Base-by-base conservation (phyloP, 345 rosid species). In the Gynandropsis gynandra region DNA sequence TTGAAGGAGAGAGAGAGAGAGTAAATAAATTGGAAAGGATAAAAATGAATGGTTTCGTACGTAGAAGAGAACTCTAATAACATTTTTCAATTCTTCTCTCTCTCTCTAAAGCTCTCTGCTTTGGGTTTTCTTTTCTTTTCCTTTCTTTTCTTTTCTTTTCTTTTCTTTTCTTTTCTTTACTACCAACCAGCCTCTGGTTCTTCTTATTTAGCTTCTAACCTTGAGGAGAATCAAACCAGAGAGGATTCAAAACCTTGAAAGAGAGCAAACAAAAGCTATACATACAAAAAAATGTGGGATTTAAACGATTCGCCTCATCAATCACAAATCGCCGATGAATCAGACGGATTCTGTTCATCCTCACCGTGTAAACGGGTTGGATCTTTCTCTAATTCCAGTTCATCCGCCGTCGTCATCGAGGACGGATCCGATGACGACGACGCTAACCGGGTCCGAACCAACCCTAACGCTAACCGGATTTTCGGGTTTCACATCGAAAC, bases 321-420 rank as follows among this genome's bases (percentile, higher is more conserved):
- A 8, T 58, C 79, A 80, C 3, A 78, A 71, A 69, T 66, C 72
- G 73, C 54, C 47, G 72, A 55, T 54, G 58, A 61, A 67, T 50
- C 67, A 2, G 94, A 76, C 61, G 94, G 73, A 64, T 76, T 84
- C 52, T 74, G 87, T 60, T 87, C 93, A 61, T 57, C 75, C 4
- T 87, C 96, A 13, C 84, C 79, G 60, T 80, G 85, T 1, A 90
- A 90, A 73, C 74, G 80, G 74, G 84, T 84, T 67, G 89, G 87
- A 70, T 92, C 97, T 67, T 59, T 76, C n/a, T 87, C 97, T 1
- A 67, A 55, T 21, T 67, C 72, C 76, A 78, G 94, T 63, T 92
- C 97, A 1, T 92, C 98, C 47, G 93, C 88, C 52, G 75, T 78
- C n/a, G 73, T 82, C 10, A 39, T 82, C 13, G 83, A 80, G 18